Percentiles rank a stretch among this genome's conserved stretches.
These are phyloP conservation scores for Diaporthe sp. DNA, from an alignment of 2,329 filamentous ascomycete species.

Conservation along the genomic window DNA sequence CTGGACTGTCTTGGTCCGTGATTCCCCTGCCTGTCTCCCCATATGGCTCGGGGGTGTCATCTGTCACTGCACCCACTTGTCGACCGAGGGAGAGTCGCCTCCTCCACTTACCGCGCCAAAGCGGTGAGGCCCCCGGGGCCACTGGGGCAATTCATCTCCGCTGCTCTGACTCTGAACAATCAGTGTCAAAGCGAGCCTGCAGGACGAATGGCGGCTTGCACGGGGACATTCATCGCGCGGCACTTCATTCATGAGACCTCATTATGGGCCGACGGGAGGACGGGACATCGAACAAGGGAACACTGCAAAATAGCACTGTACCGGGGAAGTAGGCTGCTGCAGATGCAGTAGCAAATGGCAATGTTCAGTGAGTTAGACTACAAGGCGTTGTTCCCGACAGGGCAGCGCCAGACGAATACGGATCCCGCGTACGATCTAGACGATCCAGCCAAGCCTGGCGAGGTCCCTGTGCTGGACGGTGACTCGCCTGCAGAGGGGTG, in stretches of 20 bases:
- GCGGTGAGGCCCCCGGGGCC: conserved; percentile 12
- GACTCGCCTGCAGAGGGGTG: background rate
- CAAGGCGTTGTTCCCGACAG: background rate
- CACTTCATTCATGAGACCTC: conserved; percentile 7
- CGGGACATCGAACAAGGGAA: background rate
- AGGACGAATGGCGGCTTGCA: conserved; percentile 17
- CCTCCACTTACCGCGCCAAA: conserved; percentile 19
- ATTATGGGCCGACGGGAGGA: conserved; percentile 21
- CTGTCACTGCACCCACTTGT: conserved; percentile 10
- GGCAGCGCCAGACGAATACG: background rate
- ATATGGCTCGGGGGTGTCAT: background rate
- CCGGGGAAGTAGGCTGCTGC: conserved; percentile 17
- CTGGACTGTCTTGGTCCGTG: background rate
- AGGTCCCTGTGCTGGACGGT: conserved; percentile 11
- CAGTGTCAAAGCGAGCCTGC: conserved; percentile 17
- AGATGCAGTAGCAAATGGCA: background rate
- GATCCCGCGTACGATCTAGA: background rate
- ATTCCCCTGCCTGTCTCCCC: background rate
- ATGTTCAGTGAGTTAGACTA: background rate
- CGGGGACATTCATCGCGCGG: background rate
- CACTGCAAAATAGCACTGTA: background rate
- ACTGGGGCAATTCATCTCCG: conserved; percentile 28
- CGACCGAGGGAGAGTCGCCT: background rate
- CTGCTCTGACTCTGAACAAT: conserved; percentile 22
- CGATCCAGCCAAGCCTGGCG: conserved; percentile 16